phyloP scores from a whole-genome alignment of 805 yeast species.

The Lachancea cidri region DNA sequence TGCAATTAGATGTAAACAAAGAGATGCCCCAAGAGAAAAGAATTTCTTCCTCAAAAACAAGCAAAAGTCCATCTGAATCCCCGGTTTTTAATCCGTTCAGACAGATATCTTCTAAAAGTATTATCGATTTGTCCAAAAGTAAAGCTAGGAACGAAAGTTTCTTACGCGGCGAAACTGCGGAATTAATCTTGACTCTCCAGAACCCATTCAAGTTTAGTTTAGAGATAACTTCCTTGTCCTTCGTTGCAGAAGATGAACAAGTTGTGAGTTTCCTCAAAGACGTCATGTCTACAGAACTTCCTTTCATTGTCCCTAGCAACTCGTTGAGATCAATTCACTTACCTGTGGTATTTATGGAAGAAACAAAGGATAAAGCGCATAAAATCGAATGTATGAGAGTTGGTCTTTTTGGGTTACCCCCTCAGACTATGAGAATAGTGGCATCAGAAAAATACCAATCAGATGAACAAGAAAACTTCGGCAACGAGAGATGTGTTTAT shows the following conservation, averaged over 20 bases:
- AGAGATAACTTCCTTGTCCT: slow-evolving; percentile 45
- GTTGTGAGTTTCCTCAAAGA: slow-evolving; percentile 17
- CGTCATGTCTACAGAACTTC: slow-evolving; percentile 16
- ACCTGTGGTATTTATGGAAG: slow-evolving; percentile 17
- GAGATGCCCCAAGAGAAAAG: slow-evolving; percentile 11
- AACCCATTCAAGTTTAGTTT: slow-evolving; percentile 80
- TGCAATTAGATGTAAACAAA: slow-evolving; percentile 25
- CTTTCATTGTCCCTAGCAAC: slow-evolving; percentile 36
- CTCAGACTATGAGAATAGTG: slow-evolving; percentile 15
- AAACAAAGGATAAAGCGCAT: slow-evolving; percentile 13
- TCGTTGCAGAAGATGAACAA: slow-evolving; percentile 32
- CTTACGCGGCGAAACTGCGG: slow-evolving; percentile 59
- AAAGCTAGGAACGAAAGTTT: slow-evolving; percentile 13
- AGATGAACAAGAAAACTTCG: background rate
- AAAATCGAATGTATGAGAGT: slow-evolving; percentile 15
- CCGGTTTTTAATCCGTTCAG: slow-evolving; percentile 54
- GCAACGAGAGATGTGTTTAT: slow-evolving; percentile 8
- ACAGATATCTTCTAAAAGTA: slow-evolving; percentile 18
- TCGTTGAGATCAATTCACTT: slow-evolving; percentile 34
- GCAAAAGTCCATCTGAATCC: slow-evolving; percentile 34
- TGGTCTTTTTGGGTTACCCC: slow-evolving; percentile 23
- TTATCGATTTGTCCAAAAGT: slow-evolving; percentile 5
- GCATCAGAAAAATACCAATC: slow-evolving; percentile 7
- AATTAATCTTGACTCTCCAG: slow-evolving; percentile 52
- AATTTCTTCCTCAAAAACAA: slow-evolving; percentile 9